These are phyloP conservation scores for Mucuna pruriens DNA, from an alignment of 306 rosid species.

Conservation along the genomic window DNA sequence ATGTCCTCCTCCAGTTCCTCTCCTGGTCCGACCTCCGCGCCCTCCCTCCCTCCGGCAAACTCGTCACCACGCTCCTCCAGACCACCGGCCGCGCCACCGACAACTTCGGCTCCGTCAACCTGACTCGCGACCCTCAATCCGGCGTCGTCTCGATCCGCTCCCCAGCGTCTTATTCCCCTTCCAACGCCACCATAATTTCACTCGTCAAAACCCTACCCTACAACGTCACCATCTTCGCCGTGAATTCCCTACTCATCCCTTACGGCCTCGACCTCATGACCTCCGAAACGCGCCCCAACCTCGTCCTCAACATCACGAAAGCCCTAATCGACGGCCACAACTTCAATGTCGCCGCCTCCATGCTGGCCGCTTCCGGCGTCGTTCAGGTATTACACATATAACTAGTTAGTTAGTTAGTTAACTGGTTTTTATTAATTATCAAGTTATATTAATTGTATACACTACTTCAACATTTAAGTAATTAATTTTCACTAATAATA, in stretches of 20 bases:
- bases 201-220: conserved; percentile 79
- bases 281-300: conserved; percentile 78
- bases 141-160: conserved; percentile 64
- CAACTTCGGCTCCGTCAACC: conserved; percentile 80
- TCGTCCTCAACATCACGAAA: conserved; percentile 78
- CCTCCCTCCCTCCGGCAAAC: conserved; percentile 75
- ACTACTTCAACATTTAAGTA: neutral
- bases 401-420: neutral
- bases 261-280: conserved; percentile 88
- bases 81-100: conserved; percentile 94
- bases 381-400: conserved; percentile 43
- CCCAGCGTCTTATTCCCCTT: conserved; percentile 63
- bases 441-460: too few relatives aligned
- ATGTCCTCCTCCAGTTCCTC: conserved; percentile 85
- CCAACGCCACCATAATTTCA: conserved; percentile 72
- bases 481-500: neutral
- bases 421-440: too few relatives aligned
- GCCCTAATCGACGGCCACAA: conserved; percentile 78
- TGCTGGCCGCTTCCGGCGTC: conserved; percentile 89
- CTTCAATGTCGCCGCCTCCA: conserved; percentile 92
- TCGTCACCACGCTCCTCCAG: conserved; percentile 87
- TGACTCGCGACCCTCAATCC: conserved; percentile 63
- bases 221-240: conserved; percentile 79
- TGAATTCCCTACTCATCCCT: conserved; percentile 76
- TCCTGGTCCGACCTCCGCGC: conserved; percentile 72